These are phyloP conservation scores for Hypoxylon sp. DNA, from an alignment of 2,329 filamentous ascomycete genomes.

Conservation along the genomic window DNA sequence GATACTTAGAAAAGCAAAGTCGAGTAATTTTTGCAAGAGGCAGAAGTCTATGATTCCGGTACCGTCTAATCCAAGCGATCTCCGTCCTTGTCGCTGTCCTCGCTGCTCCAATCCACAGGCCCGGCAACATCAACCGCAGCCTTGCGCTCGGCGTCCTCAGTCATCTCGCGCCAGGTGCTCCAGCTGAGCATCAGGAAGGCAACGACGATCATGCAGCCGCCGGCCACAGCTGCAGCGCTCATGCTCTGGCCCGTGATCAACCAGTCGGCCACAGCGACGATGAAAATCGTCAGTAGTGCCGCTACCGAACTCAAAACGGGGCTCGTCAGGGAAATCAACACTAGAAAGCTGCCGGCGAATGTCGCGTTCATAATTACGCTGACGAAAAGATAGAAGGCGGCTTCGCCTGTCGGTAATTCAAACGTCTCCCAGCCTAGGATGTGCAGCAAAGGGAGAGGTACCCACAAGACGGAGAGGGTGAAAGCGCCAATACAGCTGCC, in stretches of 20 bases:
- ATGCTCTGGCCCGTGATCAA: conserved; percentile 82
- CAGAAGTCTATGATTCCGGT: not conserved
- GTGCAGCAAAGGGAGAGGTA: conserved; percentile 89
- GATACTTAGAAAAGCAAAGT: not conserved
- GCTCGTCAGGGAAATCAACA: conserved; percentile 91
- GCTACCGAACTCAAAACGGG: conserved; percentile 94
- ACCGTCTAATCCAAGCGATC: conserved; percentile 35
- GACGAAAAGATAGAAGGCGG: conserved; percentile 82
- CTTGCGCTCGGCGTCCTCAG: conserved; percentile 79
- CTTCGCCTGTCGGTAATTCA: conserved; percentile 80
- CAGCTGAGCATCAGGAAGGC: conserved; percentile 90
- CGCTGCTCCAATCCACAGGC: conserved; percentile 59
- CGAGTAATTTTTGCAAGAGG: not conserved
- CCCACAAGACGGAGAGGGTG: conserved; percentile 89
- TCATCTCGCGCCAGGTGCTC: conserved; percentile 94
- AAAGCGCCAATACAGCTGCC: conserved; percentile 88
- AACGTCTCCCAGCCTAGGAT: conserved; percentile 83
- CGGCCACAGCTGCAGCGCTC: conserved; percentile 78
- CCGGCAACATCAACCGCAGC: conserved; percentile 49
- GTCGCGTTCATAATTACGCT: conserved; percentile 88
- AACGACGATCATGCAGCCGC: conserved; percentile 87
- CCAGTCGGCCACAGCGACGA: conserved; percentile 94
- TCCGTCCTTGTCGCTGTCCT: conserved; percentile 61
- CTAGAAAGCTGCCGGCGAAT: conserved; percentile 93
- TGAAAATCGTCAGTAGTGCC: conserved; percentile 93